Base-by-base conservation (phyloP, 2,329 filamentous ascomycete species). In the Hypoxylon sp. region DNA sequence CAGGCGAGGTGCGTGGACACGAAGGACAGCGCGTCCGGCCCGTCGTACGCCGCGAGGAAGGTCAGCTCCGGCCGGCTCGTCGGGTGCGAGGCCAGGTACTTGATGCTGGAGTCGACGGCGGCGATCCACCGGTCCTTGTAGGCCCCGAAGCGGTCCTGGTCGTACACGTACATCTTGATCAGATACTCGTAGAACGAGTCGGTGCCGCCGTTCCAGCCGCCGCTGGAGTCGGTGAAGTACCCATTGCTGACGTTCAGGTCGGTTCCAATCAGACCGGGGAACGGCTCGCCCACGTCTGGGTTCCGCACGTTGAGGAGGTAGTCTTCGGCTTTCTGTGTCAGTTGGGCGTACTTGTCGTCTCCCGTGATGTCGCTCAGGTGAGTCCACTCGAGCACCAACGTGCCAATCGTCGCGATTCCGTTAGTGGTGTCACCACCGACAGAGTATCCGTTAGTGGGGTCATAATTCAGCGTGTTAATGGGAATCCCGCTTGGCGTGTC, bases 141-240 rank as follows among this genome's bases (percentile, higher is more conserved):
- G 2, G 70, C 55, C 1, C 64, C 71, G 63, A 89, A 95, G 2
- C 83, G 78, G 4, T 69, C 61, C 0, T 83, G 77, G 65, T 93
- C 87, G 68, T 95, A 95, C 45, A 93, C 71, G 63, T 86, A 95
- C 89, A 94, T 93, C 76, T 96, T 96, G 70, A 96, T 87, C 21
- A 96, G 80, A 64, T 95, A 95, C 72, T 95, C 90, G 73, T 95
- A 96, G 73, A 87, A 95, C 31, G 85, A 90, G 69, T 95, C 90
- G 20, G 81, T 81, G 5, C 88, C 87, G 40, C 87, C 90, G 27
- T 82, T 81, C 90, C 90, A 96, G 32, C 89, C 88, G 41, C 91
- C 90, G 1, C 60, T 64, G 16, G 79, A 79, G 65, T 93, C 82
- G 9, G 80, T 60, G 61, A 95, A 93, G 5, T 75, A 63, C 13